Evolutionary conservation across 2,329 filamentous ascomycete genomes (phyloP).

Genomic region (Calonectria fujianensis): DNA sequence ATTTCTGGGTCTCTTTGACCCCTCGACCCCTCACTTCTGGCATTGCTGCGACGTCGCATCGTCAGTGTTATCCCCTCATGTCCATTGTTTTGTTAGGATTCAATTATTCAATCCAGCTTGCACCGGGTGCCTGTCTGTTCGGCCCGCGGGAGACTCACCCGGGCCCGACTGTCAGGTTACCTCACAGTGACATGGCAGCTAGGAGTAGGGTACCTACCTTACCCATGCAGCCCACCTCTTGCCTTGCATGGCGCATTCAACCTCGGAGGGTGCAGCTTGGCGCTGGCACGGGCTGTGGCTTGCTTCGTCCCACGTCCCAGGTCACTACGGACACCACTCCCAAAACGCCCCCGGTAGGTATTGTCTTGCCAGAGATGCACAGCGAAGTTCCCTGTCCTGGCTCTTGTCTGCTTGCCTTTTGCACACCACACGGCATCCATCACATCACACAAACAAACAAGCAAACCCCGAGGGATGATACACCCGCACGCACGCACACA

Average conservation of each 20-base stretch:
- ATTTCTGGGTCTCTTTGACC: constrained; percentile 26
- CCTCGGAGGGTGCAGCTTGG: constrained; percentile 19
- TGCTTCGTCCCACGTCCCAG: constrained; percentile 9
- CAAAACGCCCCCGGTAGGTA: constrained; percentile 16
- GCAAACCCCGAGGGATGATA: constrained; percentile 10
- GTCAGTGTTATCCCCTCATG: constrained; percentile 23
- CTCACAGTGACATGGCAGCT: constrained; percentile 35
- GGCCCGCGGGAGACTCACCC: constrained; percentile 32
- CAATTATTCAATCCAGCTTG: constrained; percentile 9
- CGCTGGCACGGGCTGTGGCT: constrained; percentile 24
- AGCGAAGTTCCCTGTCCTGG: constrained; percentile 10
- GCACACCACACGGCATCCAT: constrained; percentile 19
- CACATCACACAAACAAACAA: constrained; percentile 16
- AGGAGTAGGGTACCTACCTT: constrained; percentile 25
- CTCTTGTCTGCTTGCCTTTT: constrained; percentile 10
- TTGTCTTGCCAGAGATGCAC: constrained; percentile 11
- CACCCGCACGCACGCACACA: constrained; percentile 4
- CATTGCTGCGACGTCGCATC: constrained; percentile 25
- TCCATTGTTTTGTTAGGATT: constrained; percentile 18
- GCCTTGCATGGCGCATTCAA: constrained; percentile 14
- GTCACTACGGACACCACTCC: constrained; percentile 20
- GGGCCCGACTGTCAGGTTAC: constrained; percentile 43
- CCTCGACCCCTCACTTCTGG: constrained; percentile 14
- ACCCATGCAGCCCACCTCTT: constrained; percentile 3
- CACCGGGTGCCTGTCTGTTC: constrained; percentile 10